These are phyloP conservation scores for Geosmithia flava DNA, from an alignment of 2,329 filamentous ascomycete species.

Conservation along the genomic window DNA sequence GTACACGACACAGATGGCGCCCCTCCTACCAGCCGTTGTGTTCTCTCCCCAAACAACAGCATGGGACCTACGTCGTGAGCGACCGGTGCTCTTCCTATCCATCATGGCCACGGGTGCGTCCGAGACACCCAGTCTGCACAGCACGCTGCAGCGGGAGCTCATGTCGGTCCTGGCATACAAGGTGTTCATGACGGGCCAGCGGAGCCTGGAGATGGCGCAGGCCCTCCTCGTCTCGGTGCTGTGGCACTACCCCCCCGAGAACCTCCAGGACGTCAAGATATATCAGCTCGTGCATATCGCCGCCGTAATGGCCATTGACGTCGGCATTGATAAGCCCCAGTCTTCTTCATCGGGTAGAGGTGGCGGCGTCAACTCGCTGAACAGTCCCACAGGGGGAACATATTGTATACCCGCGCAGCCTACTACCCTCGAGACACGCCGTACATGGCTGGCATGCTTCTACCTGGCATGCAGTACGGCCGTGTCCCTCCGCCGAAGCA, in stretches of 20 bases:
- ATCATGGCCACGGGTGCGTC: slow-evolving; percentile 55
- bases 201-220: slow-evolving; percentile 74
- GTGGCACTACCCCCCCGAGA: slow-evolving; percentile 77
- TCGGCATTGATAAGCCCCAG: slow-evolving; percentile 56
- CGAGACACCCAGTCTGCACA: slow-evolving; percentile 43
- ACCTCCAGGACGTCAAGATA: slow-evolving; percentile 79
- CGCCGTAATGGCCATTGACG: slow-evolving; percentile 70
- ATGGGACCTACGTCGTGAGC: slow-evolving; percentile 41
- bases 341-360: too few relatives aligned
- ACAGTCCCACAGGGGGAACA: too few relatives aligned
- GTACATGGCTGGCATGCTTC: slow-evolving; percentile 48
- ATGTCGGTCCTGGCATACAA: slow-evolving; percentile 64
- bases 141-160: slow-evolving; percentile 52
- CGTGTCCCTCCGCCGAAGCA: slow-evolving; percentile 49
- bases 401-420: slow-evolving; percentile 31
- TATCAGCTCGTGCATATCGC: slow-evolving; percentile 78
- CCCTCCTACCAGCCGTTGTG: slow-evolving; percentile 50
- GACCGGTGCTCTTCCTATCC: slow-evolving; percentile 58
- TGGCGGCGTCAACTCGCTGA: too few relatives aligned
- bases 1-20: slow-evolving; percentile 47
- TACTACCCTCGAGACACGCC: slow-evolving; percentile 38
- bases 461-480: slow-evolving; percentile 46
- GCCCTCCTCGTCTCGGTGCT: slow-evolving; percentile 62
- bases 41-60: slow-evolving; percentile 42
- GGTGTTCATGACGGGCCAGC: slow-evolving; percentile 63